Evolutionary conservation across 176 grass and related monocot species (phyloP), one percentile per base, ranked within the genome.

Genomic region (Rhynchospora tenuis): DNA sequence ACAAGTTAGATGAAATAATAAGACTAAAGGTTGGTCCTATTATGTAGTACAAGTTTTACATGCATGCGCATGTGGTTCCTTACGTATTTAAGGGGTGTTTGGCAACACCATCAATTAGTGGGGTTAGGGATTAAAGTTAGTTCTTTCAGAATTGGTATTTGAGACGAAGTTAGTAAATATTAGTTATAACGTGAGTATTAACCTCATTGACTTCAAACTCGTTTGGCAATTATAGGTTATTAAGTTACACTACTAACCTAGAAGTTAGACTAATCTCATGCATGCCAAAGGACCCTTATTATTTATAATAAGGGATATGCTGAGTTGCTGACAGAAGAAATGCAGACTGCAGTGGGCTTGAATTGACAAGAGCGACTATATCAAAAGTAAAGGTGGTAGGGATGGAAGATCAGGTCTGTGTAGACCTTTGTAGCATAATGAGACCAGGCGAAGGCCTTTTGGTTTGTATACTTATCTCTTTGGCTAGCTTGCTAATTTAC

Each of bases 341-440:
- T 4, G 96, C 90, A 77, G 80, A 77, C 33, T 89, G 75, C 55
- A 93, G 70, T 69, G 84, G 85, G 67, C 86, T 95, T 73, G 62
- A 54, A 16, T 87, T 99, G 87, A 91, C 91, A 85, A 93, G 90
- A 64, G 91, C 84, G 46, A 93, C 89, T 38, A 29, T 99, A 86
- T 91, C 96, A 56, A 90, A 91, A 56, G 84, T 92, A 84, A 78
- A 90, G 75, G 82, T 93, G 50, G 86, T 99, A 71, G 89, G 96
- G 81, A 99, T 99, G 91, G 96, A 89, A 61, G 93, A 99, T 83
- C 90, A 91, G 77, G 93, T 95, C 65, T 99, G 96, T 87, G 93
- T 99, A 56, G 96, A 99, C 64, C 96, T 95, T 89, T 99, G 93
- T 86, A 93, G 86, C 81, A 86, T 99, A 50, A 99, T 99, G 93